A percentile compares a stretch with the other conserved stretches of the same genome.
These are phyloP conservation scores for Leccinum boreale DNA, from an alignment of 768 basidiomycete species.

Conservation along the genomic window DNA sequence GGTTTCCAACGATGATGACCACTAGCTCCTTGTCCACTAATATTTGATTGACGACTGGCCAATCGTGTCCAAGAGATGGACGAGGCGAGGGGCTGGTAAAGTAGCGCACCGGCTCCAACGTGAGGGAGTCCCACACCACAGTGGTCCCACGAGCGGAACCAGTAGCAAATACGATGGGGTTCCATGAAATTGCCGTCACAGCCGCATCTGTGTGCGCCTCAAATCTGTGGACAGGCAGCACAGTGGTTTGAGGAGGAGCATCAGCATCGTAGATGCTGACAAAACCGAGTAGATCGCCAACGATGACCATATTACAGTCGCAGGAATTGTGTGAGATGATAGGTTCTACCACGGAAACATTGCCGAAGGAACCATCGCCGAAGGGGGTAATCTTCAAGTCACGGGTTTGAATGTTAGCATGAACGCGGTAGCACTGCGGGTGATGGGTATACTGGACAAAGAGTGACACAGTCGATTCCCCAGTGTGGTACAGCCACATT, in stretches of 20 bases:
- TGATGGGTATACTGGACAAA: conserved; percentile 52
- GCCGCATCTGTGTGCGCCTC: conserved; percentile 64
- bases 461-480: conserved; percentile 23
- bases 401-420: conserved; percentile 31
- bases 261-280: conserved; percentile 60
- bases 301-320: conserved; percentile 53
- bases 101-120: conserved; percentile 52
- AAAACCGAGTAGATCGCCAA: conserved; percentile 64
- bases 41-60: conserved; percentile 53
- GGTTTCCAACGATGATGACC: conserved; percentile 56
- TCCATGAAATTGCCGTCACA: conserved; percentile 64
- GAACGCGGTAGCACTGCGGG: conserved; percentile 50
- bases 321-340: conserved; percentile 37
- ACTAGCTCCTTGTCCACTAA: conserved; percentile 52
- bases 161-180: conserved; percentile 54
- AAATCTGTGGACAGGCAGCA: conserved; percentile 44
- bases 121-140: conserved; percentile 64
- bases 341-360: conserved; percentile 49
- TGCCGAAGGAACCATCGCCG: conserved; percentile 50
- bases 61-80: conserved; percentile 30
- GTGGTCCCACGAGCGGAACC: conserved; percentile 63
- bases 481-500: conserved; percentile 16
- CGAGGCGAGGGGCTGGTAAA: conserved; percentile 49
- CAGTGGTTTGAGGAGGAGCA: conserved; percentile 8
- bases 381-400: conserved; percentile 40